Evolutionary conservation across 495 filamentous ascomycete species (phyloP).

Genomic region (Neurospora sp.): DNA sequence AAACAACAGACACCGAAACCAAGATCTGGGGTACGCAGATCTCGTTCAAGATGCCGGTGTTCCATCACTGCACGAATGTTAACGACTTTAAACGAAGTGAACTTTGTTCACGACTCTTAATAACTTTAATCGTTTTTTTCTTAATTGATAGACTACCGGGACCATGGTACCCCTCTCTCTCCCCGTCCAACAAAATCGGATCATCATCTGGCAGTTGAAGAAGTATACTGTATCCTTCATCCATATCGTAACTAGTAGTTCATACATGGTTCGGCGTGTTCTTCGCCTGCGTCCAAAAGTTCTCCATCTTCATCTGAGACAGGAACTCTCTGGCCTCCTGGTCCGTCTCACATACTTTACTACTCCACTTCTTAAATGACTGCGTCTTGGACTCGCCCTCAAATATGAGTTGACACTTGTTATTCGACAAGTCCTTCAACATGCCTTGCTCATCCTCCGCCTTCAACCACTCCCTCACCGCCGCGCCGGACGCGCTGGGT

Average conservation of each 20-base stretch:
- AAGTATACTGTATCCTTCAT: not conserved
- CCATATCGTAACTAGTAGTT: not conserved
- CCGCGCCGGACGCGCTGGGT: conserved; percentile 20
- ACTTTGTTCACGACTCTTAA: not conserved
- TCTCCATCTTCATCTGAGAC: conserved; percentile 78
- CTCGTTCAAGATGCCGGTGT: not conserved
- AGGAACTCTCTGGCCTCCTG: conserved; percentile 74
- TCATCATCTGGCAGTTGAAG: not conserved
- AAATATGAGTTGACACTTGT: conserved; percentile 73
- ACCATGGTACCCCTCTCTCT: not conserved
- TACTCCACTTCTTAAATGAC: conserved; percentile 77
- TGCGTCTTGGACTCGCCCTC: conserved; percentile 75
- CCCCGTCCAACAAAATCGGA: not conserved
- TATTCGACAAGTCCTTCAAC: conserved; percentile 66
- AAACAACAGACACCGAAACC: not conserved
- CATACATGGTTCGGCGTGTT: conserved; percentile 11
- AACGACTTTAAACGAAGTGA: not conserved
- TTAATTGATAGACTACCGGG: not conserved
- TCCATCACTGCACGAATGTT: not conserved
- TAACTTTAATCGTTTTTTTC: not conserved
- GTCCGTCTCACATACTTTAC: conserved; percentile 80
- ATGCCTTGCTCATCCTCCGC: conserved; percentile 71
- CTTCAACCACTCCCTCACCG: conserved; percentile 61
- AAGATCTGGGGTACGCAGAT: not conserved
- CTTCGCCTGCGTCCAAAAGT: conserved; percentile 93